Conservation (phyloP, 305 asterid genomes). For the Plantago lanceolata region DNA sequence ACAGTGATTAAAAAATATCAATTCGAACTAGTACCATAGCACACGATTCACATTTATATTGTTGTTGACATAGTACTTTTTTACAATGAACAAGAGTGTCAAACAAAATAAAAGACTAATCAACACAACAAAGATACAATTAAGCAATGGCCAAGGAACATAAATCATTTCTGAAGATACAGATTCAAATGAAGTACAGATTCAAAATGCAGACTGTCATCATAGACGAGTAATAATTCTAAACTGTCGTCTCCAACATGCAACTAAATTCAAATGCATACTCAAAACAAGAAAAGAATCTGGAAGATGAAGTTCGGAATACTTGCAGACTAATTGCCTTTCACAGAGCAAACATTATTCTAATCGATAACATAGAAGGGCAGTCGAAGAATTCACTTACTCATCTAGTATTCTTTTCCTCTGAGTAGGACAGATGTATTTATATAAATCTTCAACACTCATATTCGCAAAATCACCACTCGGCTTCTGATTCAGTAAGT, state of each 20-base stretch:
- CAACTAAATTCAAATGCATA: background rate
- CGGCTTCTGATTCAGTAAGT: slow-evolving; percentile 35
- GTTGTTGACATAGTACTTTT: too few relatives aligned
- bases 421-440: slow-evolving; percentile 39
- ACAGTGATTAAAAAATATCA: too few relatives aligned
- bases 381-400: slow-evolving; percentile 37
- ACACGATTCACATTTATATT: too few relatives aligned
- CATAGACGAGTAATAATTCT: background rate
- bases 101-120: background rate
- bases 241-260: background rate
- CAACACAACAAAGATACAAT: too few relatives aligned
- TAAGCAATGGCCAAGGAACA: too few relatives aligned
- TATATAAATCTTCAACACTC: slow-evolving; percentile 46
- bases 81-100: background rate
- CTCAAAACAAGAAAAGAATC: background rate
- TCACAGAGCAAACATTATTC: slow-evolving; percentile 7
- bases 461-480: slow-evolving; percentile 32
- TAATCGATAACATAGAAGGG: background rate
- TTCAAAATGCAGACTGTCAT: too few relatives aligned
- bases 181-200: too few relatives aligned
- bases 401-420: slow-evolving; percentile 37
- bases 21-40: too few relatives aligned
- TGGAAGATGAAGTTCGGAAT: background rate
- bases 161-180: too few relatives aligned
- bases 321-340: background rate